Evolutionary conservation across 2,329 filamentous ascomycete species (phyloP).

Genomic region (Aspergillus unguis): DNA sequence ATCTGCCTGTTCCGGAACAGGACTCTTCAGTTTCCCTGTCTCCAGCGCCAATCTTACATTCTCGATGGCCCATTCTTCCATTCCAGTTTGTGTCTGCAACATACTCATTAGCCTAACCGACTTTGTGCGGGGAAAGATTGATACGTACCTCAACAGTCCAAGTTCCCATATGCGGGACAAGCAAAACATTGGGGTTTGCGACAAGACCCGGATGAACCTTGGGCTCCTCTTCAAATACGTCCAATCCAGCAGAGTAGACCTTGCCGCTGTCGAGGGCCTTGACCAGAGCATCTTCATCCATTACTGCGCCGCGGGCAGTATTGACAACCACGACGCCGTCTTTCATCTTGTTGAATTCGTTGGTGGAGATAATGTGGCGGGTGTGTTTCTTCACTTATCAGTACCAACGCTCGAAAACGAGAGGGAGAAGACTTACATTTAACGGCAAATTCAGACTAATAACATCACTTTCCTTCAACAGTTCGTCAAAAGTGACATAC

Average conservation of each 20-base stretch:
- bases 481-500: conserved; percentile 65
- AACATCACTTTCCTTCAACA: conserved; percentile 69
- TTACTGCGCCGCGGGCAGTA: conserved; percentile 76
- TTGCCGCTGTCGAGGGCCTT: conserved; percentile 66
- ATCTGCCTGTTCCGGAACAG: conserved; percentile 68
- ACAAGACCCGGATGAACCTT: conserved; percentile 69
- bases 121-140: too few relatives aligned
- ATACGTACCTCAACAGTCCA: conserved; percentile 62
- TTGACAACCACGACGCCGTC: conserved; percentile 73
- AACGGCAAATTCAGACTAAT: conserved; percentile 76
- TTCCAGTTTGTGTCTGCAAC: conserved; percentile 50
- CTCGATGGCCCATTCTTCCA: conserved; percentile 73
- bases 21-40: conserved; percentile 61
- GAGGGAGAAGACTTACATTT: conserved; percentile 58
- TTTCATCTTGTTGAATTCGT: conserved; percentile 75
- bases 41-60: conserved; percentile 65
- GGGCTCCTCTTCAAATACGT: conserved; percentile 82
- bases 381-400: conserved; percentile 54
- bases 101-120: not conserved
- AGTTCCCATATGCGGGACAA: conserved; percentile 84
- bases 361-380: conserved; percentile 68
- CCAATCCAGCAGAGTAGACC: conserved; percentile 69
- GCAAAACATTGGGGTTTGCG: conserved; percentile 65
- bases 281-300: conserved; percentile 77
- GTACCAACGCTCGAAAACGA: not conserved